Evolutionary conservation across 2,329 filamentous ascomycete genomes (phyloP), one percentile per base, ranked within the genome.

Genomic region (Diaporthe ilicicola): DNA sequence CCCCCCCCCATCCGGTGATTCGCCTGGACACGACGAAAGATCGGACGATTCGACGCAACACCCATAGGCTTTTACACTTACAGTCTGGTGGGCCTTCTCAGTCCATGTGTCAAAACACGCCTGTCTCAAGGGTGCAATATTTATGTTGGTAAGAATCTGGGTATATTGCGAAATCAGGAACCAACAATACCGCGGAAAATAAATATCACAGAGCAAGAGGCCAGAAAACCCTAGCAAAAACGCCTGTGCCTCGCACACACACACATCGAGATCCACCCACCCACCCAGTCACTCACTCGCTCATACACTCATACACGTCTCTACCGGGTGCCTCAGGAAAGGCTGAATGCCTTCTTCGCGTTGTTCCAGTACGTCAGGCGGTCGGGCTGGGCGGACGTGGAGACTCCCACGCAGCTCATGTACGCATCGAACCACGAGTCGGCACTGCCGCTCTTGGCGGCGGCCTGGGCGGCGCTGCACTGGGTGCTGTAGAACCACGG

Each of bases 401-500:
- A 51, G 2, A 82, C 80, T 1, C 82, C 83, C 17, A 89, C 81
- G 69, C 87, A 89, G 2, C 50, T 65, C 82, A 88, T 86, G 76
- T 88, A 88, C 0, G 77, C 76, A 3, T 68, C 39, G 71, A 84
- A 88, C 1, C 82, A 86, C 0, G 72, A 77, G 27, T 88, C 84
- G 13, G 77, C 74, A 69, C 82, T 79, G 34, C 51, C 55, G n/a
- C n/a, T n/a, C n/a, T n/a, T 39, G 48, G 89, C 80, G 32, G 73
- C 75, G 0, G 74, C 29, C 15, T 78, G 75, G 51, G 85, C 80
- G 3, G 73, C 73, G 1, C 72, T 51, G 76, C 86, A 89, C 77
- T 87, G 77, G 1, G 78, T 85, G 0, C 76, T 76, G 29, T 87
- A 75, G 78, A 84, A 89, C 88, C 88, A 89, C 2, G 86, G 76